A percentile compares a stretch with the other conserved stretches of the same genome.
phyloP scores from a whole-genome alignment of 1,139 yeast species.

The Suhomyces atakaporum region DNA sequence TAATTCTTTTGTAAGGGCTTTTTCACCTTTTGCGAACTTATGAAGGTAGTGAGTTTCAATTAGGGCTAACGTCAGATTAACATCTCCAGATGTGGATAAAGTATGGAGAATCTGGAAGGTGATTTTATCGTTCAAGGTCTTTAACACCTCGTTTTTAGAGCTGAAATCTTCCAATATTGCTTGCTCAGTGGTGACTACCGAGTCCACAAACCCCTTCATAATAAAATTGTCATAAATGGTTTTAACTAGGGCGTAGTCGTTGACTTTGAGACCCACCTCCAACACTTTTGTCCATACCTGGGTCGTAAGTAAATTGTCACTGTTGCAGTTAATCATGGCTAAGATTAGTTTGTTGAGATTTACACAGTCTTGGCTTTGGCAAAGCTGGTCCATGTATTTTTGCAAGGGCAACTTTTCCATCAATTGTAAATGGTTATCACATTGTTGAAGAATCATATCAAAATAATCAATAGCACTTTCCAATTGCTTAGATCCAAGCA shows the following conservation, averaged over 20 bases:
- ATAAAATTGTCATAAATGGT: slow-evolving; percentile 31
- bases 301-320: slow-evolving; percentile 9
- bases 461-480: slow-evolving; percentile 26
- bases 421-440: not conserved
- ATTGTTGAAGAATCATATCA: slow-evolving; percentile 7
- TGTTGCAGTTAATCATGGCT: not conserved
- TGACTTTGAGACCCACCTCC: slow-evolving; percentile 24
- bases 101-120: slow-evolving; percentile 31
- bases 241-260: slow-evolving; percentile 32
- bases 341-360: slow-evolving; percentile 12
- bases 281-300: slow-evolving; percentile 27
- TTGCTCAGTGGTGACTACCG: slow-evolving; percentile 26
- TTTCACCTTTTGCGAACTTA: slow-evolving; percentile 33
- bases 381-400: slow-evolving; percentile 11
- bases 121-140: slow-evolving; percentile 14
- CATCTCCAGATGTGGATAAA: slow-evolving; percentile 42
- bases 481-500: slow-evolving; percentile 28
- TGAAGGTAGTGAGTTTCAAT: slow-evolving; percentile 43
- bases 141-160: slow-evolving; percentile 9
- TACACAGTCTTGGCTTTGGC: slow-evolving; percentile 22
- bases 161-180: slow-evolving; percentile 21
- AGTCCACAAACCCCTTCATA: slow-evolving; percentile 31
- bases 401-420: slow-evolving; percentile 7
- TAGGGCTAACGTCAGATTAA: slow-evolving; percentile 33
- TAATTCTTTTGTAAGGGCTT: slow-evolving; percentile 36